phyloP scores from a whole-genome alignment of 306 rosid species.

The Pueraria montana region DNA sequence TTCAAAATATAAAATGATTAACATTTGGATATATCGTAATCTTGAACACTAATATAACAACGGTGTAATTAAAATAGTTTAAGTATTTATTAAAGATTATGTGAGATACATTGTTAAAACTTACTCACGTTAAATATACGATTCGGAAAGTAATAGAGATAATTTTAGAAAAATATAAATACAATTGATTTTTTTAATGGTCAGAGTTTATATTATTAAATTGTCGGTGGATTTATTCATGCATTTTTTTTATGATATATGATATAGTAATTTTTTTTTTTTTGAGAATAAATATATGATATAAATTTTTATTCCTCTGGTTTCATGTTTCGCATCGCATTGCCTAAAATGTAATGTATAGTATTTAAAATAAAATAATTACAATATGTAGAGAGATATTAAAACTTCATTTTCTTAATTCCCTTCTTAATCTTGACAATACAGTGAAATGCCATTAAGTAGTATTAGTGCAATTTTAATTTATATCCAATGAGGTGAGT shows the following conservation, averaged over 20 bases:
- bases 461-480: not conserved
- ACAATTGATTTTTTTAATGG: not conserved
- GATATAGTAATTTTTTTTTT: no score
- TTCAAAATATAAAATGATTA: not conserved
- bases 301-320: not conserved
- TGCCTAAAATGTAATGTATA: not conserved
- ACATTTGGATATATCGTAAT: not conserved
- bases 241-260: not conserved
- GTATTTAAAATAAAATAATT: not conserved
- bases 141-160: not conserved
- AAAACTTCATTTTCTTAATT: not conserved
- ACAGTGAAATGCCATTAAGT: not conserved
- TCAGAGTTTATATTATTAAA: not conserved
- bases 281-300: no score
- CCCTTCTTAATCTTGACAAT: not conserved
- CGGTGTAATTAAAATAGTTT: not conserved
- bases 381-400: not conserved
- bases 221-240: slow-evolving; percentile 2
- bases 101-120: not conserved
- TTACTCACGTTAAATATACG: not conserved
- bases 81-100: not conserved
- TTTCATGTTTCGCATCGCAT: not conserved
- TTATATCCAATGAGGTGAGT: no score
- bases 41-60: not conserved
- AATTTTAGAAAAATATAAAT: not conserved